phyloP scores from a whole-genome alignment of 495 filamentous ascomycete species.

The Hyaloscypha variabilis region DNA sequence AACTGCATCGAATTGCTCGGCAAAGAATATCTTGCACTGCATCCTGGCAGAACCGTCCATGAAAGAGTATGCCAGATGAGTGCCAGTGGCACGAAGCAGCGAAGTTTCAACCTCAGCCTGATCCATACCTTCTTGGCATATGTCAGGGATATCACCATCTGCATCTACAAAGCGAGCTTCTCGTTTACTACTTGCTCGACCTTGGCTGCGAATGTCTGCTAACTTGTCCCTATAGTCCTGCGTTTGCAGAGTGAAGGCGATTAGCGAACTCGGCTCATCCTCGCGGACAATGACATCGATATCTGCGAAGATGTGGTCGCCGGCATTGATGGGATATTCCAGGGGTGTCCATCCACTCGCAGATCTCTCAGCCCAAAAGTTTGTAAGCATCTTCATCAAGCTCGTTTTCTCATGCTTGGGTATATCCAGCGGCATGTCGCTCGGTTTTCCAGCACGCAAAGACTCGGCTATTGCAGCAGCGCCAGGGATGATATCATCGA shows the following conservation, averaged over 20 bases:
- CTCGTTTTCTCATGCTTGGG: conserved; percentile 90
- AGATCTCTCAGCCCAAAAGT: conserved; percentile 98
- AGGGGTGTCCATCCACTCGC: conserved; percentile 94
- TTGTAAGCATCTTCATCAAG: conserved; percentile 90
- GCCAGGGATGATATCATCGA: conserved; percentile 58
- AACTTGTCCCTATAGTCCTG: conserved; percentile 84
- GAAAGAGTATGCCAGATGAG: conserved; percentile 94
- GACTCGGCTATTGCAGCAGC: conserved; percentile 57
- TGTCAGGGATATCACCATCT: conserved; percentile 18
- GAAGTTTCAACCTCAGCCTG: conserved; percentile 71
- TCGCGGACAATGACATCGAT: conserved; percentile 97
- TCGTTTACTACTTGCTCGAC: conserved; percentile 26
- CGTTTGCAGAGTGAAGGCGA: conserved; percentile 88
- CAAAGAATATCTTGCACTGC: conserved; percentile 97
- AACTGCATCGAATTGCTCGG: conserved; percentile 95
- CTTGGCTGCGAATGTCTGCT: conserved; percentile 65
- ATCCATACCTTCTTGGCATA: conserved; percentile 34
- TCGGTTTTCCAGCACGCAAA: conserved; percentile 63
- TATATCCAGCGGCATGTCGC: conserved; percentile 61
- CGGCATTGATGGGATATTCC: conserved; percentile 86
- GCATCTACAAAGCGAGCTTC: conserved; percentile 17
- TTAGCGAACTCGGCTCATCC: conserved; percentile 94
- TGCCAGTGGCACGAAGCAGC: conserved; percentile 79
- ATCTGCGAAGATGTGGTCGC: conserved; percentile 95
- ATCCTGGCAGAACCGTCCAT: conserved; percentile 88